Conservation (phyloP, 306 rosid genomes). For the Trifolium pratense region DNA sequence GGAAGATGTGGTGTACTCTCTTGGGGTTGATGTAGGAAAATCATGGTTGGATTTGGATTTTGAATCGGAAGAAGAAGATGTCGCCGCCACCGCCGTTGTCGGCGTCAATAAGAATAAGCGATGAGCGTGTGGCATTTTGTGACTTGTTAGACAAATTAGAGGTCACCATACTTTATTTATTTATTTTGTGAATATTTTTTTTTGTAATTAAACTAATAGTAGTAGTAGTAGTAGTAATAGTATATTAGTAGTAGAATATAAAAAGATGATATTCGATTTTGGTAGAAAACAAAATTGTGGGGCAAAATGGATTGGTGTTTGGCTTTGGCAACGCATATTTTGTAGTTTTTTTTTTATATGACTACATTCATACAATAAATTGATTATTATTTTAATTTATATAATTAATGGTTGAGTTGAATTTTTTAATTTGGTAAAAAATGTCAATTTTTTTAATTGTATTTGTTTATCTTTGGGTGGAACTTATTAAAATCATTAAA, state of each 20-base stretch:
- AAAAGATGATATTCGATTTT: background rate
- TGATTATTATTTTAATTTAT: background rate
- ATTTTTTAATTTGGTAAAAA: too few species aligned
- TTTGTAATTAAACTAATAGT: too few species aligned
- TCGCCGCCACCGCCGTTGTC: background rate
- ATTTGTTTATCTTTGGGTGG: too few species aligned
- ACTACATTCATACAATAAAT: constrained; percentile 1
- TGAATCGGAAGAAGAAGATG: background rate
- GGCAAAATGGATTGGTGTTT: background rate
- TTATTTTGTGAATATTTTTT: too few species aligned
- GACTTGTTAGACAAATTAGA: background rate
- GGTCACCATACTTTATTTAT: background rate
- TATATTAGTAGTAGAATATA: background rate
- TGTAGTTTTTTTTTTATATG: background rate
- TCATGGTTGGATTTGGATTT: constrained; percentile 37
- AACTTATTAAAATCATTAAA: background rate
- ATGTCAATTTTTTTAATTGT: too few species aligned
- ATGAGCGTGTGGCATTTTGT: background rate
- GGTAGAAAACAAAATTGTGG: background rate
- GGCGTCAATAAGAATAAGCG: background rate
- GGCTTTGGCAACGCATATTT: background rate
- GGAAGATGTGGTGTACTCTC: constrained; percentile 76
- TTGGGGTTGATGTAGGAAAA: constrained; percentile 45
- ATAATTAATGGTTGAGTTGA: background rate
- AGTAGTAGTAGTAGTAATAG: too few species aligned